Percentiles rank a stretch among this genome's conserved stretches.
Conservation (phyloP, 2,329 filamentous ascomycete species). For the Canariomyces notabilis region DNA sequence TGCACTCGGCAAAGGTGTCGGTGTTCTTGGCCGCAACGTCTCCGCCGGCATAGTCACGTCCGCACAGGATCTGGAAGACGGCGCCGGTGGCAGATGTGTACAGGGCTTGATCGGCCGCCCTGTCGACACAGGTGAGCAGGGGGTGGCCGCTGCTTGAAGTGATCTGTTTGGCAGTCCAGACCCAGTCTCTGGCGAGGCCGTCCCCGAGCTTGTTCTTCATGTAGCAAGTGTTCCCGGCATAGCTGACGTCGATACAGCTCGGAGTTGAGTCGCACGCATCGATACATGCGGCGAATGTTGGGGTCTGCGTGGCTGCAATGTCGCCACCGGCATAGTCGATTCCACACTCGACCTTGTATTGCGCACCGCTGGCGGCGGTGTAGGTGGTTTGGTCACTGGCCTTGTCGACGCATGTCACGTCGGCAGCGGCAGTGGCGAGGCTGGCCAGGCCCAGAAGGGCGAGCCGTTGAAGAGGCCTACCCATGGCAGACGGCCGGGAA, state of each 20-base stretch:
- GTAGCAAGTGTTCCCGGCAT: not conserved
- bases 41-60: no score
- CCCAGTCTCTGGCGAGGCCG: not conserved
- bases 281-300: conserved; percentile 2
- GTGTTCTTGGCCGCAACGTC: no score
- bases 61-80: not conserved
- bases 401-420: not conserved
- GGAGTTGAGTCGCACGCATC: conserved; percentile 1
- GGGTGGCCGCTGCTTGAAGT: not conserved
- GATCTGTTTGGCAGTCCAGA: not conserved
- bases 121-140: not conserved
- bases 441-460: not conserved
- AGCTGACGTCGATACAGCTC: conserved; percentile 3
- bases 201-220: not conserved
- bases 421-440: not conserved
- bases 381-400: not conserved
- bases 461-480: not conserved
- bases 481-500: not conserved
- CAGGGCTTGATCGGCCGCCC: not conserved
- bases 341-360: not conserved
- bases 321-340: conserved; percentile 1
- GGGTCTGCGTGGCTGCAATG: not conserved
- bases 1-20: no score
- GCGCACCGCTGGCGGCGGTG: not conserved
- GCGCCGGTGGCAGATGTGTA: not conserved